Evolutionary conservation across 2,329 filamentous ascomycete species (phyloP).

Genomic region (Ploettnerulaceae sp.): DNA sequence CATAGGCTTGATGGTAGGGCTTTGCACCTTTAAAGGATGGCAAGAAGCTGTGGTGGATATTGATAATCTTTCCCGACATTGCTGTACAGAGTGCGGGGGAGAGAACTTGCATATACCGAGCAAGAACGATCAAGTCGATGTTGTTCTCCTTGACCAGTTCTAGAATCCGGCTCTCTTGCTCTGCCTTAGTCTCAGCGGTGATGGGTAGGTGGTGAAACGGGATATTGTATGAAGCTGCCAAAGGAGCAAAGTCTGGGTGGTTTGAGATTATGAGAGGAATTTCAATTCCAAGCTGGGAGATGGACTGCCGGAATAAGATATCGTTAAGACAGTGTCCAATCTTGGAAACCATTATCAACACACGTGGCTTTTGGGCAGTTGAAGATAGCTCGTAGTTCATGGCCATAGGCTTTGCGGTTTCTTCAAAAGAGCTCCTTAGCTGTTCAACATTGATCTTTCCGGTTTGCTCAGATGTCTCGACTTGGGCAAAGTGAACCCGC

Average conservation of each 20-base stretch:
- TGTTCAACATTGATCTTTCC: constrained; percentile 40
- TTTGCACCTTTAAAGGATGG: constrained; percentile 84
- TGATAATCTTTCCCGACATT: constrained; percentile 86
- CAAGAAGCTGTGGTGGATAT: constrained; percentile 86
- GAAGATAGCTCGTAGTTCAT: constrained; percentile 71
- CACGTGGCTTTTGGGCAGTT: constrained; percentile 63
- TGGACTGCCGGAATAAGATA: constrained; percentile 72
- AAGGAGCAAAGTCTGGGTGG: constrained; percentile 65
- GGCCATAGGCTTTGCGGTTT: constrained; percentile 56
- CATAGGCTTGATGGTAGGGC: constrained; percentile 83
- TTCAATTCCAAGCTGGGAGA: constrained; percentile 66
- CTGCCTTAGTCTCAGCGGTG: constrained; percentile 68
- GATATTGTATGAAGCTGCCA: constrained; percentile 70
- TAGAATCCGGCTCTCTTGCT: constrained; percentile 68
- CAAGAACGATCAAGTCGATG: constrained; percentile 75
- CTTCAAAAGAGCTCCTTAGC: constrained; percentile 51
- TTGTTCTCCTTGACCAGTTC: constrained; percentile 63
- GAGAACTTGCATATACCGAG: constrained; percentile 84
- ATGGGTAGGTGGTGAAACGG: constrained; percentile 79
- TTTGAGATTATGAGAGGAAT: constrained; percentile 78
- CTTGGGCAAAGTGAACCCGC: constrained; percentile 75
- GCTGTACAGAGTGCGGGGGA: constrained; percentile 67
- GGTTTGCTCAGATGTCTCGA: constrained; percentile 35
- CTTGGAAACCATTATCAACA: constrained; percentile 87
- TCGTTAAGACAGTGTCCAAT: constrained; percentile 84